phyloP scores from a whole-genome alignment of 768 basidiomycete genomes.

The Sporobolomyces roseus region DNA sequence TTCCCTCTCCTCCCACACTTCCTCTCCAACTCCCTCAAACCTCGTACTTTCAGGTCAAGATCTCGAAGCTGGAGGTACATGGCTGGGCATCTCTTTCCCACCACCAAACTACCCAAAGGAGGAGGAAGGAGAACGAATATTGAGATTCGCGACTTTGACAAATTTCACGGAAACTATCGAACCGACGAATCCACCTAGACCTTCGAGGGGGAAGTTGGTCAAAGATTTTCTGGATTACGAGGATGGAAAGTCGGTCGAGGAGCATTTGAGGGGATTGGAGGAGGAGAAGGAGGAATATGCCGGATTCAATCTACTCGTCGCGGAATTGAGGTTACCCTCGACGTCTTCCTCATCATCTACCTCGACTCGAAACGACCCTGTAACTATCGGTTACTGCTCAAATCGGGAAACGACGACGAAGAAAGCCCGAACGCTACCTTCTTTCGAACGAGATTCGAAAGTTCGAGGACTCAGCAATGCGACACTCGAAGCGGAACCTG shows the following conservation, averaged over 20 bases:
- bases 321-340: constrained; percentile 35
- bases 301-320: constrained; percentile 50
- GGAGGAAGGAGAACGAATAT: neutral
- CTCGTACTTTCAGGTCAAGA: constrained; percentile 47
- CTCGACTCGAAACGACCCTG: neutral
- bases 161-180: constrained; percentile 43
- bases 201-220: constrained; percentile 46
- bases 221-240: constrained; percentile 44
- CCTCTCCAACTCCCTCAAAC: neutral
- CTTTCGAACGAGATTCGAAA: neutral
- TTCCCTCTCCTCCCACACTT: neutral
- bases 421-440: constrained; percentile 10
- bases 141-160: constrained; percentile 42
- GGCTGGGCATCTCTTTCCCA: constrained; percentile 48
- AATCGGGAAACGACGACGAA: constrained; percentile 22
- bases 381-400: constrained; percentile 23
- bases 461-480: constrained; percentile 38
- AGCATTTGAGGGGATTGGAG: constrained; percentile 41
- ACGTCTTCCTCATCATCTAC: neutral
- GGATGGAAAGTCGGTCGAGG: constrained; percentile 12
- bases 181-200: constrained; percentile 11
- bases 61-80: constrained; percentile 48
- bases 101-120: neutral
- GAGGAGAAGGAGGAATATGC: constrained; percentile 44
- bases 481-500: constrained; percentile 29